Percentiles rank a stretch among this genome's conserved stretches.
These are phyloP conservation scores for Salix exigua DNA, from an alignment of 345 rosid genomes.

Conservation along the genomic window DNA sequence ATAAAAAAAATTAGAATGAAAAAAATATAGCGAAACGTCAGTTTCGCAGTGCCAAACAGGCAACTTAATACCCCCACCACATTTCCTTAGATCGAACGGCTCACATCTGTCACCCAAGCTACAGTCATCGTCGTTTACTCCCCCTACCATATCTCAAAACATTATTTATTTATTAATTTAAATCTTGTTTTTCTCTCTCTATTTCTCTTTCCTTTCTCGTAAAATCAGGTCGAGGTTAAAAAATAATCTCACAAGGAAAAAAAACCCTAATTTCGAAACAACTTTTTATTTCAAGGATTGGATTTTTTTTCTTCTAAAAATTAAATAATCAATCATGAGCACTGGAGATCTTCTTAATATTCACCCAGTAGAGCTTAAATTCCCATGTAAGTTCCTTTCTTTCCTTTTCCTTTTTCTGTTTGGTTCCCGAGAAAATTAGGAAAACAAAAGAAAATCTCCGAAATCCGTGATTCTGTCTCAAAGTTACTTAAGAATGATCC, in stretches of 20 bases:
- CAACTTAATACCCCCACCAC: background rate
- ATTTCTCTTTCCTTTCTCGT: background rate
- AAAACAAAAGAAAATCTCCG: background rate
- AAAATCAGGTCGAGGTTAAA: background rate
- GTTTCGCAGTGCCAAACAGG: too few relatives aligned
- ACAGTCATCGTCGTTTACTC: background rate
- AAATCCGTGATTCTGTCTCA: background rate
- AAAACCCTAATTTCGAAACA: background rate
- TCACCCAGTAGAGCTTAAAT: background rate
- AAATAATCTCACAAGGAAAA: background rate
- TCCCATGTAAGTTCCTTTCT: background rate
- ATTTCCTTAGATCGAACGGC: background rate
- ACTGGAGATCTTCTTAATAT: background rate
- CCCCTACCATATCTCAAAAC: background rate
- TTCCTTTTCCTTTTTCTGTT: slow-evolving; percentile 14
- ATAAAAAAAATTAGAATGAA: too few relatives aligned
- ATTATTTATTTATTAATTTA: background rate
- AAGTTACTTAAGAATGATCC: background rate
- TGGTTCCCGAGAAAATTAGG: background rate
- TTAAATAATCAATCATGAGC: background rate
- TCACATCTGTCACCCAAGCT: background rate
- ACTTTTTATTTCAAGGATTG: background rate
- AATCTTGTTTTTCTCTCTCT: background rate
- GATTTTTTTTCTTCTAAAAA: background rate
- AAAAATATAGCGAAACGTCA: too few relatives aligned